Conservation (phyloP, 2,329 filamentous ascomycete species). For the Fusarium euwallaceae region DNA sequence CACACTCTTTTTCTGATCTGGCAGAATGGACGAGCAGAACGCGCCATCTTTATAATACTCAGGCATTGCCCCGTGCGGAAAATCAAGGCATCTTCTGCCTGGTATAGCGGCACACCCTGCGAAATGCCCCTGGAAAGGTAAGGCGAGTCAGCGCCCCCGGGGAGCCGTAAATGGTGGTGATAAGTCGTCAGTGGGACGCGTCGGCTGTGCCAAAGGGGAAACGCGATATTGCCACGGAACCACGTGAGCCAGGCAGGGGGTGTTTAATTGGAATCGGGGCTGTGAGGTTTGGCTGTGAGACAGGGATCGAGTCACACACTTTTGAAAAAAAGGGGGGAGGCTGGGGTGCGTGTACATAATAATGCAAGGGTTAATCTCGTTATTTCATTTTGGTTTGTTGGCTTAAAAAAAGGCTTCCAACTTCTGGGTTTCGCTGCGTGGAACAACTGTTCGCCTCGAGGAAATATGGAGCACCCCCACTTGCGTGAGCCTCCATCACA, state of each 20-base stretch:
- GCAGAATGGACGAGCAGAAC: conserved; percentile 15
- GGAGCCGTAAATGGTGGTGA: conserved; percentile 32
- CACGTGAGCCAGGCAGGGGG: conserved; percentile 37
- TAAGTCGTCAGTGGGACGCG: conserved; percentile 40
- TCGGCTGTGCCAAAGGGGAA: not conserved
- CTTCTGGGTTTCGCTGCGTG: not conserved
- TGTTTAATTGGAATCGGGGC: conserved; percentile 20
- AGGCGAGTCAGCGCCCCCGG: conserved; percentile 39
- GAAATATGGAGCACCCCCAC: conserved; percentile 15
- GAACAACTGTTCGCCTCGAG: conserved; percentile 10
- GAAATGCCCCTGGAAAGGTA: conserved; percentile 18
- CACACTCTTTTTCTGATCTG: conserved; percentile 37
- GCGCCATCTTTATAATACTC: conserved; percentile 46
- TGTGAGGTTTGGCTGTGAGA: not conserved
- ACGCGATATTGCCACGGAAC: conserved; percentile 16
- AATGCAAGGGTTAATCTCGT: conserved; percentile 30
- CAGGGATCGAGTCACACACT: conserved; percentile 24
- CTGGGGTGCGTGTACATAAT: not conserved
- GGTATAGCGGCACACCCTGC: conserved; percentile 37
- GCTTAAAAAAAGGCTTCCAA: not conserved
- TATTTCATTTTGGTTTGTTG: not conserved
- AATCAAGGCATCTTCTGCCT: conserved; percentile 36
- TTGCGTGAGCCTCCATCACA: conserved; percentile 27
- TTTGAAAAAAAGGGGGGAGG: conserved; percentile 31
- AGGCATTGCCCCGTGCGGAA: conserved; percentile 43